Conservation (phyloP, 306 rosid genomes). For the Sphenostylis stenocarpa region DNA sequence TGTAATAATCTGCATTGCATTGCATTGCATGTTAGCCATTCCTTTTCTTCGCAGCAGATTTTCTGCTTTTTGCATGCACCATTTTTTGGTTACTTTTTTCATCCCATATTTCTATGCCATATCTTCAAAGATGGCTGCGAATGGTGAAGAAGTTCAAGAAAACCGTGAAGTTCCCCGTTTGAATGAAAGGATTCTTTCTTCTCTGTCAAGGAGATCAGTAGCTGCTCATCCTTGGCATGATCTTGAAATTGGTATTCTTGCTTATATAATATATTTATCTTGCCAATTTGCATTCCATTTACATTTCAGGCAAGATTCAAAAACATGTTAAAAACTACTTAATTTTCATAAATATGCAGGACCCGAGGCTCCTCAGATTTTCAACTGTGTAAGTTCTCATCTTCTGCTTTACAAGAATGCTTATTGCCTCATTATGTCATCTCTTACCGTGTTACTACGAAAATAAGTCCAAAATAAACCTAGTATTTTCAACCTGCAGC, state of each 20-base stretch:
- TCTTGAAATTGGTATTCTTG: constrained; percentile 80
- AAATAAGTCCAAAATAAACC: not conserved
- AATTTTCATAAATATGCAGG: constrained; percentile 53
- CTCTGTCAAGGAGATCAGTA: constrained; percentile 84
- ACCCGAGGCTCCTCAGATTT: constrained; percentile 82
- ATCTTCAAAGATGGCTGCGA: constrained; percentile 50
- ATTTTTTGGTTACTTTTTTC: not conserved
- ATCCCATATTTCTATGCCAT: not conserved
- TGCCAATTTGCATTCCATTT: not conserved
- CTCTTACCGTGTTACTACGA: not conserved
- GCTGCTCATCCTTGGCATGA: constrained; percentile 99
- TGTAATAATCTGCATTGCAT: not conserved
- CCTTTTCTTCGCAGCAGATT: not conserved
- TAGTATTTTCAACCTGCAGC: constrained; percentile 11
- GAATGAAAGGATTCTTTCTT: constrained; percentile 95
- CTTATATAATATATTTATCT: not conserved
- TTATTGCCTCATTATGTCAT: not conserved
- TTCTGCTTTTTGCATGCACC: constrained; percentile 12
- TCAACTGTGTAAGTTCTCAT: constrained; percentile 70
- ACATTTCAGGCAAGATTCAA: constrained; percentile 14
- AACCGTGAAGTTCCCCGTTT: constrained; percentile 54
- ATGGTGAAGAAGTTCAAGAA: constrained; percentile 31
- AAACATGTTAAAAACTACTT: constrained; percentile 29
- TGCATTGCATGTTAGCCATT: not conserved
- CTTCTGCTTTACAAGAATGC: not conserved